Evolutionary conservation across 768 basidiomycete species (phyloP).

Genomic region (Coprinopsis sp.): DNA sequence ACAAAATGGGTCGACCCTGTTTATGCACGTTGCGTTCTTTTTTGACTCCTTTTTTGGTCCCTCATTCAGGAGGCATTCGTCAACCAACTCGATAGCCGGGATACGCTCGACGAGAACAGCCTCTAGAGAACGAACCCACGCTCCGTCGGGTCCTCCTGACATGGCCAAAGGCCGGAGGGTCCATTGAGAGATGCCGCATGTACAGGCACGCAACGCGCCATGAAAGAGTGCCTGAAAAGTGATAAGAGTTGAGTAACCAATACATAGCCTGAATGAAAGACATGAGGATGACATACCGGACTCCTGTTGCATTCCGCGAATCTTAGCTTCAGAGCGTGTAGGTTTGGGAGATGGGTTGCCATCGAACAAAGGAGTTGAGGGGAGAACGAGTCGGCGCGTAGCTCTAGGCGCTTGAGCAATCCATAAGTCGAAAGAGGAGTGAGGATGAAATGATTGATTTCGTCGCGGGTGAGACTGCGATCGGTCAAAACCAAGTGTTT

Average conservation of each 20-base stretch:
- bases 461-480: slow-evolving; percentile 25
- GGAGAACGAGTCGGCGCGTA: slow-evolving; percentile 7
- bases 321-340: slow-evolving; percentile 8
- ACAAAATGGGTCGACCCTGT: too few relatives aligned
- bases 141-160: slow-evolving; percentile 3
- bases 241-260: neutral
- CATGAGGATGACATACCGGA: slow-evolving; percentile 4
- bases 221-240: slow-evolving; percentile 1
- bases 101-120: slow-evolving; percentile 7
- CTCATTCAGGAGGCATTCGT: neutral
- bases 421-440: slow-evolving; percentile 12
- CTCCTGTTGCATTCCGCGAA: slow-evolving; percentile 5
- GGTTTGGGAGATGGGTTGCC: slow-evolving; percentile 4
- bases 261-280: neutral
- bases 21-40: too few relatives aligned
- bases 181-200: neutral
- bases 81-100: slow-evolving; percentile 3
- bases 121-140: slow-evolving; percentile 9
- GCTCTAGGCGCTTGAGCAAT: slow-evolving; percentile 2
- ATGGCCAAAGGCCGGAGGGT: slow-evolving; percentile 4
- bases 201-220: neutral
- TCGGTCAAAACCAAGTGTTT: slow-evolving; percentile 34
- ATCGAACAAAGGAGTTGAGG: slow-evolving; percentile 4
- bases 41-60: too few relatives aligned
- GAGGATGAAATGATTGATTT: slow-evolving; percentile 26